Evolutionary conservation across 2,329 filamentous ascomycete genomes (phyloP), one percentile per base, ranked within the genome.

Genomic region (Myriosclerotinia duriaeana): DNA sequence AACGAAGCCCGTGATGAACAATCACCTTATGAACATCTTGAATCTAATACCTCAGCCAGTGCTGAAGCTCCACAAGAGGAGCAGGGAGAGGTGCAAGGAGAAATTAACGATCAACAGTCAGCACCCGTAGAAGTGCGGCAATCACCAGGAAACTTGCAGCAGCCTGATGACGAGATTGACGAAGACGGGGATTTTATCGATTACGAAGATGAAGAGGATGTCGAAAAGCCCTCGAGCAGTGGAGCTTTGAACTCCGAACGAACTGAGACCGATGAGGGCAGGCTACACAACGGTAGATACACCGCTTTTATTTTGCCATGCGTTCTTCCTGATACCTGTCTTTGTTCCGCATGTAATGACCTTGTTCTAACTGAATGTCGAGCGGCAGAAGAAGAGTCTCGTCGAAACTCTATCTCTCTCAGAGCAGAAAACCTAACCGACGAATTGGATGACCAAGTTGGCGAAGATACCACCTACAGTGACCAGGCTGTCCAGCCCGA

Each of bases 151-250:
- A 55, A 15, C 7, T n/a, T 11, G 40, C 61, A 48, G 9, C 22
- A 46, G 52, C 42, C 34, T 26, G 64, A 46, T 50, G 38, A 46
- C 9, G 64, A 66, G n/a, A 22, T 66, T 54, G 69, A 74, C 52
- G 73, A 76, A 58, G 75, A 78, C n/a, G 78, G 77, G 15, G 80
- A 82, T 69, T 67, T 80, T n/a, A 78, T 82, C 71, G 81, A 82
- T 67, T 85, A 83, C 71, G 81, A 81, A 34, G 82, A 85, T 66
- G 79, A 53, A 52, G 63, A 77, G n/a, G 79, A 81, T 55, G 26
- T 52, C 20, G 66, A 70, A 15, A 64, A 52, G 26, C 67, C 56
- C 30, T 40, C 52, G 15, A 67, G 69, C 9, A 17, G 52, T 55
- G 59, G n/a, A 64, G 48, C n/a, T 26, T 55, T 65, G 30, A 53